Evolutionary conservation across 768 basidiomycete species (phyloP).

Genomic region (Suillus brevipes): DNA sequence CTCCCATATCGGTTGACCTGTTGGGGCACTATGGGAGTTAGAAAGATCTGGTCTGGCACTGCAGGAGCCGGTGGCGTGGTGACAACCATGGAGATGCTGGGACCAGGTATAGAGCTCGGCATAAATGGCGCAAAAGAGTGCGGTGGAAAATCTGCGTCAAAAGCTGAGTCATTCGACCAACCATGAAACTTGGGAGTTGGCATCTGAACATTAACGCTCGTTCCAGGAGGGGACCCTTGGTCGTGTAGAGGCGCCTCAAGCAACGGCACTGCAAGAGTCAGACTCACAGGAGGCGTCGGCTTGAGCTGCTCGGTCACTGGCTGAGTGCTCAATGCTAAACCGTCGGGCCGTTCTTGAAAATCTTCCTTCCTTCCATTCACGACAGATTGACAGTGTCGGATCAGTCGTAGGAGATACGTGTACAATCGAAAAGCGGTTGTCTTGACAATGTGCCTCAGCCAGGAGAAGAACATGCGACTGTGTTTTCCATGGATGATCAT

Average conservation of each 20-base stretch:
- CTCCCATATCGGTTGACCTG: neutral
- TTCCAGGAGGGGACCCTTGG: conserved; percentile 6
- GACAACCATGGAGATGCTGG: neutral
- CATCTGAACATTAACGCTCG: neutral
- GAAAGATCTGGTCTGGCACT: neutral
- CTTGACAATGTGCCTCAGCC: neutral
- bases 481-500: no score
- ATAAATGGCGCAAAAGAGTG: neutral
- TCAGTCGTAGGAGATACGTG: neutral
- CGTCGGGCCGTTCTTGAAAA: neutral
- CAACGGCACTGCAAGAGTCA: neutral
- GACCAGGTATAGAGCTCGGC: neutral
- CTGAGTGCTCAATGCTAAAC: neutral
- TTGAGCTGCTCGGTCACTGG: neutral
- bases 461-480: neutral
- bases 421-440: neutral
- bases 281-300: neutral
- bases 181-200: neutral
- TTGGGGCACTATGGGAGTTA: neutral
- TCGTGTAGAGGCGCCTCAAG: neutral
- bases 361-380: neutral
- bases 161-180: neutral
- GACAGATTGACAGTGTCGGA: neutral
- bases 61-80: neutral
- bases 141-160: neutral